phyloP scores from a whole-genome alignment of 352 stramenopile species.

The Hyaloperonospora brassicae region DNA sequence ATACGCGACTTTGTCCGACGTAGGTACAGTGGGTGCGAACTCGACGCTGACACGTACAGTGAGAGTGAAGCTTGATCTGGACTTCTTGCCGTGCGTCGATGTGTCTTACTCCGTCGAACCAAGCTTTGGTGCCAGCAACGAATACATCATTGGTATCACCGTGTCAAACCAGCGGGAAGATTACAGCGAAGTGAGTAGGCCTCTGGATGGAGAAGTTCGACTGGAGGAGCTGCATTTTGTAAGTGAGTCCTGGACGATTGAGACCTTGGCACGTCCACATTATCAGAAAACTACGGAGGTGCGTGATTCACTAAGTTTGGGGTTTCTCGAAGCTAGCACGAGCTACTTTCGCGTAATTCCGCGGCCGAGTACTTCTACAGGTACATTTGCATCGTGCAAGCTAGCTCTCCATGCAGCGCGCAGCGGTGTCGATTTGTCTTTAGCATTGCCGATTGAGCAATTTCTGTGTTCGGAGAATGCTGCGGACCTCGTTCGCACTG shows the following conservation, averaged over 20 bases:
- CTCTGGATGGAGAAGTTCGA: conserved; percentile 28
- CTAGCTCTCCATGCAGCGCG: conserved; percentile 17
- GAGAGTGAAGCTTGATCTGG: conserved; percentile 52
- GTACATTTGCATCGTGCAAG: conserved; percentile 8
- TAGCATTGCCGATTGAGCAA: conserved; percentile 45
- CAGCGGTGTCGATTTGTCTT: conserved; percentile 10
- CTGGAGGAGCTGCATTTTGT: conserved; percentile 53
- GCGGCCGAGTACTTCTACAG: conserved; percentile 3
- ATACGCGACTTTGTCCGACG: conserved; percentile 35
- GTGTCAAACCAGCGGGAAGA: conserved; percentile 49
- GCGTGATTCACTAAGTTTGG: conserved; percentile 35
- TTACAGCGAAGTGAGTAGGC: conserved; percentile 14
- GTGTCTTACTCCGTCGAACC: conserved; percentile 63
- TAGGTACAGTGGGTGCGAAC: conserved; percentile 14
- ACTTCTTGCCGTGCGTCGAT: conserved; percentile 48
- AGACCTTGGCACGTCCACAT: conserved; percentile 30
- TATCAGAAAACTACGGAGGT: conserved; percentile 3
- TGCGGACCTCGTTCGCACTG: conserved; percentile 31
- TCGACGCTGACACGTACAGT: conserved; percentile 29
- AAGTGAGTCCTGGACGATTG: conserved; percentile 54
- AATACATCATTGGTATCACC: conserved; percentile 71
- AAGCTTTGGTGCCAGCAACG: conserved; percentile 48
- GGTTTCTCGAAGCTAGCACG: conserved; percentile 68
- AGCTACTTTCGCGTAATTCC: conserved; percentile 66
- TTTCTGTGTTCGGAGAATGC: conserved; percentile 76